Percentiles rank a stretch among this genome's conserved stretches.
Evolutionary conservation across 2,329 filamentous ascomycete species (phyloP).

Genomic region (Sporothrix variecibatus): DNA sequence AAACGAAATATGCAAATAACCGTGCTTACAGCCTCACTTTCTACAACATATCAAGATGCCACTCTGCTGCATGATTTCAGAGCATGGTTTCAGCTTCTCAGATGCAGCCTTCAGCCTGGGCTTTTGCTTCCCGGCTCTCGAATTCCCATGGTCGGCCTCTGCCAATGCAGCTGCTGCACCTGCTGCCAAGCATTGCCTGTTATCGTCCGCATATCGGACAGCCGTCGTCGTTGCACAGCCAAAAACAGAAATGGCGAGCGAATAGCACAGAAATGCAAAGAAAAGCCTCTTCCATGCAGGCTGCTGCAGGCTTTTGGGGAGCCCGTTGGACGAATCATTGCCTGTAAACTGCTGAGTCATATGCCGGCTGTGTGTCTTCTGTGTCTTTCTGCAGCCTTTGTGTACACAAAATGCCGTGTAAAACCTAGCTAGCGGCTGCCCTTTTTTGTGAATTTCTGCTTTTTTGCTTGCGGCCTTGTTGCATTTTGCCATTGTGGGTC

Average conservation of each 20-base stretch:
- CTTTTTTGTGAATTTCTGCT: background rate
- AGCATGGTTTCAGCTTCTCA: background rate
- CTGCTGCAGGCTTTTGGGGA: background rate
- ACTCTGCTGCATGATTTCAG: background rate
- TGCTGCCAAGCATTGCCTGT: background rate
- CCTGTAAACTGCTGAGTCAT: slow-evolving; percentile 12
- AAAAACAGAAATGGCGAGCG: background rate
- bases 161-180: background rate
- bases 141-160: background rate
- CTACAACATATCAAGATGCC: background rate
- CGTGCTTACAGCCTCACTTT: background rate
- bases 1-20: slow-evolving; percentile 13
- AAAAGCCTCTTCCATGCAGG: background rate
- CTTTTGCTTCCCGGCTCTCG: background rate
- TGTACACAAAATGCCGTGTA: background rate
- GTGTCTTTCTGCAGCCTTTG: background rate
- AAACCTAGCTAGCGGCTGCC: slow-evolving; percentile 12
- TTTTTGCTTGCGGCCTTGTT: slow-evolving; percentile 14
- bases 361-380: background rate
- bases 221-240: slow-evolving; percentile 1
- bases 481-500: slow-evolving; percentile 27
- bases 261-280: slow-evolving; percentile 8
- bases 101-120: background rate
- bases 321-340: background rate
- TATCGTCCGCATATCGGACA: slow-evolving; percentile 18